Percentiles rank a stretch among this genome's conserved stretches.
Conservation (phyloP, 495 filamentous ascomycete genomes). For the Aspergillus coremiiformis region DNA sequence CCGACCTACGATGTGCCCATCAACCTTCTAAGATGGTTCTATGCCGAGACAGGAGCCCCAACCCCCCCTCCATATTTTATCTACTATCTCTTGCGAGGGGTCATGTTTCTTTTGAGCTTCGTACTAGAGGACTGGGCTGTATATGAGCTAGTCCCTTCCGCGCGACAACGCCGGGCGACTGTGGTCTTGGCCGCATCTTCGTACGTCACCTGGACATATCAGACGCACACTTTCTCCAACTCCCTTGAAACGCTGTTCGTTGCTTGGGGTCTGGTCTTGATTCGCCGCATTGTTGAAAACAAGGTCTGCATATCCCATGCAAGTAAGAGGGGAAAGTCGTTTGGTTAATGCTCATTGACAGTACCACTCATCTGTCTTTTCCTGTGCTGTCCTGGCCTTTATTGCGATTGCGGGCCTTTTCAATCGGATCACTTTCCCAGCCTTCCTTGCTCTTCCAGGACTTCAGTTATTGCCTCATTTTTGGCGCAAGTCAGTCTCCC, state of each 20-base stretch:
- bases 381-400: constrained; percentile 68
- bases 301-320: constrained; percentile 46
- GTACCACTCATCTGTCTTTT: constrained; percentile 66
- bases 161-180: constrained; percentile 62
- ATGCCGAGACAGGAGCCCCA: constrained; percentile 50
- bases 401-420: constrained; percentile 80
- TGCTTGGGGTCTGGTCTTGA: constrained; percentile 82
- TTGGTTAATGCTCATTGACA: constrained; percentile 28
- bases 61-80: constrained; percentile 61
- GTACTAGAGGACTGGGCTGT: constrained; percentile 97
- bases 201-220: constrained; percentile 98
- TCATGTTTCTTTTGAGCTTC: constrained; percentile 92
- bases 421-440: constrained; percentile 95
- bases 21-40: constrained; percentile 82
- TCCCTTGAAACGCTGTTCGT: constrained; percentile 90
- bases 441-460: constrained; percentile 75
- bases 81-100: constrained; percentile 76
- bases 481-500: constrained; percentile 56
- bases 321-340: neutral
- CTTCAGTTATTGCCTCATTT: constrained; percentile 81
- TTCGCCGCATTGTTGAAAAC: constrained; percentile 70
- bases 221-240: constrained; percentile 98
- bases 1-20: constrained; percentile 86
- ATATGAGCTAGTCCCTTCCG: constrained; percentile 75
- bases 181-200: constrained; percentile 82